These are phyloP conservation scores for Carex myosuroides DNA, from an alignment of 176 grass and related monocot species.

Conservation along the genomic window DNA sequence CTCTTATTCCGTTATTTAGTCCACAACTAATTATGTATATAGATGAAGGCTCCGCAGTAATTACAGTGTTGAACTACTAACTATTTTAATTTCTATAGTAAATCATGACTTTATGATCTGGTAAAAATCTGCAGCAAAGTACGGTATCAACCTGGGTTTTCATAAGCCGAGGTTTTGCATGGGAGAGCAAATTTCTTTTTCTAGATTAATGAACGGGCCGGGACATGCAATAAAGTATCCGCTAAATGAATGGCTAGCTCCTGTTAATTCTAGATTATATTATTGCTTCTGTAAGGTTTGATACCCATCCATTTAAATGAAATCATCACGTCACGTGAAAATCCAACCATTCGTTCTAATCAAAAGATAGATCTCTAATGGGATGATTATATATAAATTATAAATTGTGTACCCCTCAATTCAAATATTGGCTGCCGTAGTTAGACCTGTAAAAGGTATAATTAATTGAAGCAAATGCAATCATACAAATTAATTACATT, in stretches of 20 bases:
- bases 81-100: too few relatives aligned
- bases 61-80: too few relatives aligned
- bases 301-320: neutral
- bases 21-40: too few relatives aligned
- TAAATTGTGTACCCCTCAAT: neutral
- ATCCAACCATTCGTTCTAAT: neutral
- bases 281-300: constrained; percentile 11
- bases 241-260: too few relatives aligned
- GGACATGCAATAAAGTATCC: neutral
- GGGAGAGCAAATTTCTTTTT: too few relatives aligned
- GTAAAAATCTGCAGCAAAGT: too few relatives aligned
- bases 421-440: neutral
- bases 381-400: neutral
- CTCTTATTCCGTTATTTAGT: too few relatives aligned
- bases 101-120: too few relatives aligned
- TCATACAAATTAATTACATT: neutral
- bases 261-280: neutral
- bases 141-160: too few relatives aligned
- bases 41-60: too few relatives aligned
- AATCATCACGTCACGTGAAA: neutral
- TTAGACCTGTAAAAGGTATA: neutral
- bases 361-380: neutral
- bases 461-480: neutral
- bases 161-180: too few relatives aligned
- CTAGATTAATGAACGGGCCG: too few relatives aligned